These are phyloP conservation scores for Rhynchosporium secalis DNA, from an alignment of 2,329 filamentous ascomycete species.

Conservation along the genomic window DNA sequence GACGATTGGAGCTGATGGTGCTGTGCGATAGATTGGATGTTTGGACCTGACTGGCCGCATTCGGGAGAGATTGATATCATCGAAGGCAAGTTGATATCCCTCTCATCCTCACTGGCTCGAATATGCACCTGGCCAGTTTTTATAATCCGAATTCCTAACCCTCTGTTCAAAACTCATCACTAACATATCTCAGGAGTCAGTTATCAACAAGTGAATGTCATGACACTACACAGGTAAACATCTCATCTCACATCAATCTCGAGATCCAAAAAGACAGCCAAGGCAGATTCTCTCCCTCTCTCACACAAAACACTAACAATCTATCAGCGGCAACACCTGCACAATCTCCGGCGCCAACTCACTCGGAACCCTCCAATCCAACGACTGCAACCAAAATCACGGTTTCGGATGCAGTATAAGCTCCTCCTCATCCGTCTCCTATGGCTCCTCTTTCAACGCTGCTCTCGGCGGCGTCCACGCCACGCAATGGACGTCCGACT, in stretches of 20 bases:
- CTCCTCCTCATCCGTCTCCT: constrained; percentile 1
- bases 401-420: constrained; percentile 47
- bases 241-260: constrained; percentile 56
- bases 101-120: neutral
- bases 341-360: constrained; percentile 41
- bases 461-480: constrained; percentile 63
- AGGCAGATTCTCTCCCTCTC: constrained; percentile 55
- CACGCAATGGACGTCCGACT: constrained; percentile 67
- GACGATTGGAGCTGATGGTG: neutral
- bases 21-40: constrained; percentile 45
- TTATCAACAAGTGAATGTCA: constrained; percentile 5
- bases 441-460: constrained; percentile 44
- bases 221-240: constrained; percentile 41
- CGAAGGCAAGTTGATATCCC: constrained; percentile 61
- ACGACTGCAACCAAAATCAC: constrained; percentile 25
- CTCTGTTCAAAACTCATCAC: neutral
- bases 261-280: too few species aligned
- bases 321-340: constrained; percentile 17
- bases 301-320: neutral
- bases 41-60: constrained; percentile 58
- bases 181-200: constrained; percentile 47
- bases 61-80: constrained; percentile 66
- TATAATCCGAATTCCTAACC: neutral
- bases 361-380: constrained; percentile 25
- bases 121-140: too few species aligned